A percentile compares a stretch with the other conserved stretches of the same genome.
Conservation (phyloP, 306 rosid genomes). For the Calophaca sinica region DNA sequence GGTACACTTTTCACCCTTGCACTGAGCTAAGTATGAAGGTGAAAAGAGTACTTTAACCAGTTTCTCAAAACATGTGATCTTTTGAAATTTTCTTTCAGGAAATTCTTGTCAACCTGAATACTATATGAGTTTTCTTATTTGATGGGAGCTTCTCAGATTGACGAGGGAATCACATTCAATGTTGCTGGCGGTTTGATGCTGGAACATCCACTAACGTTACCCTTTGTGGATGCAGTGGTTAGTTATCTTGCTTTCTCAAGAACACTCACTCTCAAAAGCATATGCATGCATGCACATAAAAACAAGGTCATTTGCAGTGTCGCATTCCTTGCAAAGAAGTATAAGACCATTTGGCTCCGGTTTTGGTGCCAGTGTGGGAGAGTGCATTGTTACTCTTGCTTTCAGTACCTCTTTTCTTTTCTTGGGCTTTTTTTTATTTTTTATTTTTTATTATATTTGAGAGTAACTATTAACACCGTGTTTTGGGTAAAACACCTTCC, state of each 20-base stretch:
- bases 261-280: not conserved
- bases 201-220: conserved; percentile 87
- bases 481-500: no score
- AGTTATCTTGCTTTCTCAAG: conserved; percentile 43
- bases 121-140: conserved; percentile 58
- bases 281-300: conserved; percentile 29
- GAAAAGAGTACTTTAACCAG: conserved; percentile 59
- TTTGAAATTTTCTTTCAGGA: conserved; percentile 40
- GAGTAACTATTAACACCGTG: no score
- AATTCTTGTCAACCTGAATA: conserved; percentile 46
- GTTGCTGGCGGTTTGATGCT: conserved; percentile 95
- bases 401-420: no score
- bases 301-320: not conserved
- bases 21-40: conserved; percentile 55
- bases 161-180: conserved; percentile 74
- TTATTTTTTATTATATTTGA: no score
- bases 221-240: conserved; percentile 92
- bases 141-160: conserved; percentile 72
- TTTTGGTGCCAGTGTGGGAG: no score
- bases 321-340: not conserved
- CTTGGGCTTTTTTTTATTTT: no score
- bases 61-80: conserved; percentile 52
- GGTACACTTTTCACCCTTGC: conserved; percentile 64
- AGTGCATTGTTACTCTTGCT: no score
- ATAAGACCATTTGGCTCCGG: no score